A percentile compares a stretch with the other conserved stretches of the same genome.
Conservation (phyloP, 73 alveolate species). For the Breviolum minutum region DNA sequence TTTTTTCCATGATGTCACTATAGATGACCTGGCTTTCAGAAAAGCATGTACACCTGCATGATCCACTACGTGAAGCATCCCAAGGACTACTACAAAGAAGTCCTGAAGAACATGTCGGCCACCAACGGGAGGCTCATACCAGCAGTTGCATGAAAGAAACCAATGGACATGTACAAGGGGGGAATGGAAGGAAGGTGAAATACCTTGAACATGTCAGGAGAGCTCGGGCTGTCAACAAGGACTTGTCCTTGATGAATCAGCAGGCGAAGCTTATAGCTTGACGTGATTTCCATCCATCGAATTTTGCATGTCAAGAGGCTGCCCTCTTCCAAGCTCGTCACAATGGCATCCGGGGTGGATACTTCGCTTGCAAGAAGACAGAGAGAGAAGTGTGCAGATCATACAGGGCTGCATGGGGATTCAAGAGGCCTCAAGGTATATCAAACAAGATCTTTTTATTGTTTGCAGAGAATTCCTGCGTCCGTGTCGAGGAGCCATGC, state of each 20-base stretch:
- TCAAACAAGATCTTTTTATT: background rate
- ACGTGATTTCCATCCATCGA: background rate
- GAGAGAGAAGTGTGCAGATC: background rate
- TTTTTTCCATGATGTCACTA: too few species aligned
- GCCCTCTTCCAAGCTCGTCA: constrained; percentile 72
- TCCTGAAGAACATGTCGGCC: constrained; percentile 33
- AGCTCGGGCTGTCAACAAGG: constrained; percentile 71
- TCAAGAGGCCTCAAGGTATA: background rate
- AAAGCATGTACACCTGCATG: background rate
- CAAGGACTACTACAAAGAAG: constrained; percentile 37
- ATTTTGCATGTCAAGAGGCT: constrained; percentile 1
- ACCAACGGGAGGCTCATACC: constrained; percentile 29
- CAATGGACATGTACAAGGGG: background rate
- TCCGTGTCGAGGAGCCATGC: constrained; percentile 18
- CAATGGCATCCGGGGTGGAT: constrained; percentile 35
- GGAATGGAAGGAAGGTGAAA: background rate
- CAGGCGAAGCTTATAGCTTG: background rate
- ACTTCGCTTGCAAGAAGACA: background rate
- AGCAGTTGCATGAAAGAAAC: background rate
- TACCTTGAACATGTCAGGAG: background rate
- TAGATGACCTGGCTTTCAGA: background rate
- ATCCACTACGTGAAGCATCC: too few species aligned
- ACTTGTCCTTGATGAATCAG: constrained; percentile 31
- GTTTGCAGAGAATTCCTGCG: background rate
- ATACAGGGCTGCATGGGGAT: background rate